Evolutionary conservation across 768 basidiomycete genomes (phyloP).

Genomic region (Phylloporus sp.): DNA sequence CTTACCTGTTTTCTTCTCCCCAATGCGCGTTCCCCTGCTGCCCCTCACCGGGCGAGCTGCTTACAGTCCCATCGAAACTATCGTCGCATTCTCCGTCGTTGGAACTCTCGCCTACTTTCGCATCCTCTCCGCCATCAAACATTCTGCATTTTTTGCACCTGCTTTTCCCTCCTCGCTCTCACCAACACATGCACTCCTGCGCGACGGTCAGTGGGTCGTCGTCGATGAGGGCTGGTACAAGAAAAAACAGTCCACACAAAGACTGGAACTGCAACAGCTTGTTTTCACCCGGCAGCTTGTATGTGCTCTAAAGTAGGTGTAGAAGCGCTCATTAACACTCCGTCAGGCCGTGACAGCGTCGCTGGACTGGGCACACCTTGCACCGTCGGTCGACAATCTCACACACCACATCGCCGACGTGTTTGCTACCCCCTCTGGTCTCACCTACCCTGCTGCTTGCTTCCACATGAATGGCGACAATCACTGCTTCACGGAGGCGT

Average conservation of each 20-base stretch:
- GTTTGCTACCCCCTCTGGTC: constrained; percentile 40
- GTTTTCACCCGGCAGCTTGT: constrained; percentile 52
- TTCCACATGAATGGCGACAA: constrained; percentile 33
- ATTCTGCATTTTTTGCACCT: constrained; percentile 75
- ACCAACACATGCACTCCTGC: constrained; percentile 53
- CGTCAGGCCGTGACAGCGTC: constrained; percentile 29
- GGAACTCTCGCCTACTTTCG: constrained; percentile 96
- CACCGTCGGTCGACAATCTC: constrained; percentile 43
- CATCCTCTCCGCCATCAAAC: constrained; percentile 84
- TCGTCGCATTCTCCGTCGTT: constrained; percentile 84
- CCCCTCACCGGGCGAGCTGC: constrained; percentile 72
- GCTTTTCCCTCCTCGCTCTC: constrained; percentile 44
- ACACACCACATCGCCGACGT: constrained; percentile 44
- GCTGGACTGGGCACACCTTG: constrained; percentile 40
- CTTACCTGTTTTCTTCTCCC: not conserved
- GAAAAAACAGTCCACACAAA: constrained; percentile 30
- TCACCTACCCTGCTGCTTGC: constrained; percentile 51
- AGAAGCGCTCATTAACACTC: constrained; percentile 3
- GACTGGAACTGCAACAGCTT: constrained; percentile 73
- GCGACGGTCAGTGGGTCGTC: constrained; percentile 57
- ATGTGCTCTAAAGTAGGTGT: constrained; percentile 5
- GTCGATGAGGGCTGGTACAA: constrained; percentile 54
- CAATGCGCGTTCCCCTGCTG: constrained; percentile 59
- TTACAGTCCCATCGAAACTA: constrained; percentile 80
- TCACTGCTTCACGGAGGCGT: constrained; percentile 40